Percentiles rank a stretch among this genome's conserved stretches.
phyloP scores from a whole-genome alignment of 1,284 basidiomycete genomes.

The Moniliophthora roreri region DNA sequence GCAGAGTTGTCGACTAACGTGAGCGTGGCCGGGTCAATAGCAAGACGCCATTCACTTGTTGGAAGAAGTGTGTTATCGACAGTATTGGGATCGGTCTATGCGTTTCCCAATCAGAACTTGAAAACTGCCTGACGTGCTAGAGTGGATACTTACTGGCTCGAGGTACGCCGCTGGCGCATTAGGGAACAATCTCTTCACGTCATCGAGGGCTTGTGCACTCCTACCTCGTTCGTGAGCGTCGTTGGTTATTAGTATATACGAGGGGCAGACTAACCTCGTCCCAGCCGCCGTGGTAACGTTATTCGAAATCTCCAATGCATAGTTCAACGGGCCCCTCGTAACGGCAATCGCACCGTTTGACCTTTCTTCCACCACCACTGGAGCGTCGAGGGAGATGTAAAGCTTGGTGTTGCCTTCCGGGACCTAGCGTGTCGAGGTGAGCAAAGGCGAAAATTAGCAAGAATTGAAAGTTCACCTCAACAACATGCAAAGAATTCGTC shows the following conservation, averaged over 20 bases:
- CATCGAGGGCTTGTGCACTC: conserved; percentile 34
- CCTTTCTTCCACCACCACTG: conserved; percentile 31
- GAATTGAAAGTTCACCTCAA: conserved; percentile 20
- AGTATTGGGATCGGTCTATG: conserved; percentile 31
- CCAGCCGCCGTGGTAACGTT: conserved; percentile 32
- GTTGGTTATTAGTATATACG: background rate
- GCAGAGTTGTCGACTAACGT: conserved; percentile 29
- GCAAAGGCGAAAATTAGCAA: background rate
- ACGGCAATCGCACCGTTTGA: conserved; percentile 34
- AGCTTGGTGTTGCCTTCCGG: conserved; percentile 28
- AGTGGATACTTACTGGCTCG: conserved; percentile 24
- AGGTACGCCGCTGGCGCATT: conserved; percentile 32
- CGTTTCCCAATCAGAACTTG: background rate
- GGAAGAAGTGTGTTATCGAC: conserved; percentile 35
- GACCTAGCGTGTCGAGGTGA: conserved; percentile 20
- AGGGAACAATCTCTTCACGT: conserved; percentile 32
- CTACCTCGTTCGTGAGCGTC: conserved; percentile 15
- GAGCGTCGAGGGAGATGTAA: conserved; percentile 28
- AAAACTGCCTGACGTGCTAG: background rate
- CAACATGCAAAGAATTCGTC: conserved; percentile 28
- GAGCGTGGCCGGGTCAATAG: conserved; percentile 36
- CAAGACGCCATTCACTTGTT: conserved; percentile 34
- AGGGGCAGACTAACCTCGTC: conserved; percentile 22
- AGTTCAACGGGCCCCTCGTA: conserved; percentile 35
- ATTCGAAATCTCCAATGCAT: conserved; percentile 34